Evolutionary conservation across 1,284 basidiomycete genomes (phyloP), one percentile per base, ranked within the genome.

Genomic region (Athelia sp.): DNA sequence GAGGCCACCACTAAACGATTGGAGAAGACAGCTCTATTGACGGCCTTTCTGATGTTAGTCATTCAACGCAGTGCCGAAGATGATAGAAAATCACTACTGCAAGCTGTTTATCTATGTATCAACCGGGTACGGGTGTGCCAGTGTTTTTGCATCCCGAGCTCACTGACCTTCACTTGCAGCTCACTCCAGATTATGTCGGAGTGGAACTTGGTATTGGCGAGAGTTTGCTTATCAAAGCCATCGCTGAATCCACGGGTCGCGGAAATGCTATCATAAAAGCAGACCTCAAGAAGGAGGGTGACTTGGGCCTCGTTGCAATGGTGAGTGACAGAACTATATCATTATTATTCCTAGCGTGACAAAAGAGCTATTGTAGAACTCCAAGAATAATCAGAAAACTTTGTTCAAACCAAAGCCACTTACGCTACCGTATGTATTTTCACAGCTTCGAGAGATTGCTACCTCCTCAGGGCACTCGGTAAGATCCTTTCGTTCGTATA

Each of bases 151-250:
- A 10, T 32, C 4, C n/a, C 36, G 29, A 19, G 11, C 17, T 46
- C 11, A 35, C 62, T 24, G 55, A 49, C 48, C 50, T 55, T 47
- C 52, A 49, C 43, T 38, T 42, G 32, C 62, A 97, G 88, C 68
- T 99, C 43, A 89, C 93, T 59, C 96, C 97, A 10, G 97, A 99
- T 67, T 99, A 99, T 67, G 76, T 93, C 56, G 96, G 97, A 3
- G 78, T 98, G 43, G 97, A 99, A 65, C 79, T 99, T 0, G 97
- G 97, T 26, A 96, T 99, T 52, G 97, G 97, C 24, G 97, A 99
- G 67, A 91, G 89, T 54, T 70, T 99, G 18, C 76, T 99, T 29
- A 82, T 98, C 64, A 99, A 98, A 63, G 94, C 97, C 14, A 98
- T 99, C 51, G 89, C 84, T 18, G 91, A 98, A 66, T 93, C 92